Evolutionary conservation across 345 rosid species (phyloP).

Genomic region (Theobroma cacao): DNA sequence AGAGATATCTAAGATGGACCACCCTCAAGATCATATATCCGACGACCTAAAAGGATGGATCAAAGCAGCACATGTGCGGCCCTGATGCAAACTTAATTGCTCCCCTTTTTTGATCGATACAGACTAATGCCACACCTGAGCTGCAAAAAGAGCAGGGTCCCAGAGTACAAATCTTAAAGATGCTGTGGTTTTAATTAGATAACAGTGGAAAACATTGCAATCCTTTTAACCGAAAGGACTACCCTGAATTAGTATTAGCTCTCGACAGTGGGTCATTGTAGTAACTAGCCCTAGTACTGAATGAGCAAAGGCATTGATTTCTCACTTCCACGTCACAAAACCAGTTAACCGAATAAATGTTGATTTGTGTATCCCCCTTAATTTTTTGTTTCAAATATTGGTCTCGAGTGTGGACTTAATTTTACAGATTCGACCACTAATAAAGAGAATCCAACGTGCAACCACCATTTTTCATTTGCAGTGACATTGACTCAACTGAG

Average conservation of each 20-base stretch:
- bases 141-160: not conserved
- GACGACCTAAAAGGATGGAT: slow-evolving; percentile 7
- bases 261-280: not conserved
- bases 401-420: not conserved
- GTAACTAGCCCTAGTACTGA: not conserved
- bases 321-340: not conserved
- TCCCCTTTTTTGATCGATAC: not conserved
- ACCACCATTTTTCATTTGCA: not conserved
- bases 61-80: slow-evolving; percentile 5
- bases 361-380: not conserved
- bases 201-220: not conserved
- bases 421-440: not conserved
- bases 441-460: not conserved
- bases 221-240: not conserved
- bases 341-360: not conserved
- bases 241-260: not conserved
- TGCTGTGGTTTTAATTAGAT: not conserved
- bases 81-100: not conserved
- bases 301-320: not conserved
- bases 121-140: not conserved
- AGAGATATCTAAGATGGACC: not conserved
- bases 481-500: not conserved
- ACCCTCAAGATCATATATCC: not conserved
- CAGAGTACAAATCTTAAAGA: not conserved
- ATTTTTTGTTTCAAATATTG: not conserved